Evolutionary conservation across 2,329 filamentous ascomycete genomes (phyloP).

Genomic region (Aureobasidium musti): DNA sequence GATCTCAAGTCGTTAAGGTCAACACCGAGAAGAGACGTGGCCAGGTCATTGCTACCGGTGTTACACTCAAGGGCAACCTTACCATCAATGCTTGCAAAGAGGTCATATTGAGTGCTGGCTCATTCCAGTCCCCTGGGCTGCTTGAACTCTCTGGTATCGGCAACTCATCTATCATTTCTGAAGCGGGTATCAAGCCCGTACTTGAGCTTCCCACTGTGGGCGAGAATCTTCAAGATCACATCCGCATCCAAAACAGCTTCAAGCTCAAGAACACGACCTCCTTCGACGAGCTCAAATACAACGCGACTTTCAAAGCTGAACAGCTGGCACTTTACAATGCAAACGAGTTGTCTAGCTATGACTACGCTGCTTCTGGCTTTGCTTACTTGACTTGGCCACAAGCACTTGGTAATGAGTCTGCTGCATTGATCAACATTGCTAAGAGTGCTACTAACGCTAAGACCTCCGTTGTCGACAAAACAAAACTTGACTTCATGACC

Average conservation of each 20-base stretch:
- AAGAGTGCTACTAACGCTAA: conserved; percentile 37
- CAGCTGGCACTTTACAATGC: conserved; percentile 31
- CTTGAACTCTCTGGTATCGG: conserved; percentile 63
- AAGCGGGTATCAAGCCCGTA: conserved; percentile 44
- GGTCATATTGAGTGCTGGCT: conserved; percentile 61
- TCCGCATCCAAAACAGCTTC: conserved; percentile 36
- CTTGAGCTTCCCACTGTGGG: conserved; percentile 49
- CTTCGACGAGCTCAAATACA: conserved; percentile 26
- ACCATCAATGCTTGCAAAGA: conserved; percentile 38
- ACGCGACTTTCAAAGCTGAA: conserved; percentile 30
- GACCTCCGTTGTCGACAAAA: conserved; percentile 39
- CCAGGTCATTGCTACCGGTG: conserved; percentile 38
- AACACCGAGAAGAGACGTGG: conserved; percentile 38
- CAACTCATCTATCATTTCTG: conserved; percentile 41
- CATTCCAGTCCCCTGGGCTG: conserved; percentile 57
- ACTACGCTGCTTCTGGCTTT: conserved; percentile 32
- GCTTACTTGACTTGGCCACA: conserved; percentile 46
- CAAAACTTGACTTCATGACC: conserved; percentile 24
- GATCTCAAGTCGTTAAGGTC: conserved; percentile 45
- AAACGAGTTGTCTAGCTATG: conserved; percentile 35
- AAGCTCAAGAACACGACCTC: conserved; percentile 38
- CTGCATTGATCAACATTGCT: conserved; percentile 41
- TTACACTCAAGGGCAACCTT: conserved; percentile 40
- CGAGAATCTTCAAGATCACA: conserved; percentile 53
- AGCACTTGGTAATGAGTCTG: conserved; percentile 40